phyloP scores from a whole-genome alignment of 805 yeast species.

The Scheffersomyces spartinae region DNA sequence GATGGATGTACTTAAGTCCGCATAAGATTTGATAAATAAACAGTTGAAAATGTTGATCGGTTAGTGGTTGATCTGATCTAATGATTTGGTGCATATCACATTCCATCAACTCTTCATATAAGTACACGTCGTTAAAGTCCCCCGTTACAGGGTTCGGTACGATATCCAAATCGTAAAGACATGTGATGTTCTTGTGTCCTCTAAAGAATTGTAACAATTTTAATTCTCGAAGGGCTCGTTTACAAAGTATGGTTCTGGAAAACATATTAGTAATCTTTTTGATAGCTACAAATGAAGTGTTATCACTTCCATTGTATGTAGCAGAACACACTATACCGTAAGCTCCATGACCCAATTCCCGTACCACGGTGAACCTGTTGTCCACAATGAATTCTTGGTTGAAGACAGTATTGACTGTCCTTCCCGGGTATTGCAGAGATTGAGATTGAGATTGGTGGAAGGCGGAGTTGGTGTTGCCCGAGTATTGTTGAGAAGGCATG shows the following conservation, averaged over 20 bases:
- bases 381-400: conserved; percentile 92
- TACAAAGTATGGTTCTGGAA: conserved; percentile 80
- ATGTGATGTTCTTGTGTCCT: conserved; percentile 93
- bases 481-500: too few species aligned
- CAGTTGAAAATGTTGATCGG: conserved; percentile 91
- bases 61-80: conserved; percentile 82
- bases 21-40: conserved; percentile 87
- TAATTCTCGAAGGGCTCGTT: conserved; percentile 83
- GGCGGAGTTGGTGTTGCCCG: too few species aligned
- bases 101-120: conserved; percentile 96
- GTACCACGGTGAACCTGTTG: conserved; percentile 74
- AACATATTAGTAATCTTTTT: conserved; percentile 94
- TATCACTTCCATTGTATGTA: conserved; percentile 56
- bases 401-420: conserved; percentile 28
- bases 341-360: conserved; percentile 96
- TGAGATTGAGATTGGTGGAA: too few species aligned
- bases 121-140: conserved; percentile 79
- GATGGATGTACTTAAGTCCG: conserved; percentile 81
- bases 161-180: conserved; percentile 88
- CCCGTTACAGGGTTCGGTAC: conserved; percentile 53
- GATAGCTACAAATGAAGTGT: conserved; percentile 83
- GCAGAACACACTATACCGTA: conserved; percentile 97
- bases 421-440: too few species aligned
- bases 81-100: conserved; percentile 98
- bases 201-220: conserved; percentile 85